Conservation (phyloP, 192 early-diverging fungal species). For the Podila epicladia region DNA sequence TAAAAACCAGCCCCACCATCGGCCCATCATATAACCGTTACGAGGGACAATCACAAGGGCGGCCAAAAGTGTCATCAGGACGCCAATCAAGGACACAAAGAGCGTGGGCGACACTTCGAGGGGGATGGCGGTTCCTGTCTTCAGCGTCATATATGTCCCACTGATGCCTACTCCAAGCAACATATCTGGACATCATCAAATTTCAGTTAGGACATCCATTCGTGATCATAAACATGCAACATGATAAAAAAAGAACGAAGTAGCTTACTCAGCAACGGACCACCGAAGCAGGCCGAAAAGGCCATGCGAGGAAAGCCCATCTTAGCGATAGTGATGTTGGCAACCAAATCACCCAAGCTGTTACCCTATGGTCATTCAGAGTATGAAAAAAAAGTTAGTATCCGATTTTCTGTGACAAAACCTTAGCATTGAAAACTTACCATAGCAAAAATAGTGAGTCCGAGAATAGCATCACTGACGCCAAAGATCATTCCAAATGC, state of each 20-base stretch:
- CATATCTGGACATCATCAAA: slow-evolving; percentile 60
- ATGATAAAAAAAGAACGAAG: neutral
- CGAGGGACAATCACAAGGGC: slow-evolving; percentile 69
- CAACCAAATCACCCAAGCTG: slow-evolving; percentile 90
- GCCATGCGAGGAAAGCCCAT: slow-evolving; percentile 97
- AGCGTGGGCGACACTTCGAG: slow-evolving; percentile 74
- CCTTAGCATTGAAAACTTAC: slow-evolving; percentile 45
- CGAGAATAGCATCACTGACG: slow-evolving; percentile 84
- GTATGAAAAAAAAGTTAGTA: neutral
- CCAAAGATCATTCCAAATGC: slow-evolving; percentile 81
- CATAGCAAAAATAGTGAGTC: slow-evolving; percentile 87
- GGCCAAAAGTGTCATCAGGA: slow-evolving; percentile 68
- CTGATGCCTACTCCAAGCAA: slow-evolving; percentile 88
- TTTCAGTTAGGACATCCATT: too few relatives aligned
- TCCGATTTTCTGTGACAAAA: neutral
- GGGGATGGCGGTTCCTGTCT: slow-evolving; percentile 58
- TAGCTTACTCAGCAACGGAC: slow-evolving; percentile 85
- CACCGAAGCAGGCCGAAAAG: slow-evolving; percentile 92
- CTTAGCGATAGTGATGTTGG: slow-evolving; percentile 90
- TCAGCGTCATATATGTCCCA: slow-evolving; percentile 66
- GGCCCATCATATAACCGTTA: slow-evolving; percentile 71
- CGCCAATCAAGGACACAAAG: slow-evolving; percentile 72
- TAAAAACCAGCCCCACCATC: slow-evolving; percentile 64
- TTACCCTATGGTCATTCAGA: slow-evolving; percentile 63
- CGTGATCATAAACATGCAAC: neutral